Percentiles rank a stretch among this genome's conserved stretches.
Conservation (phyloP, 2,329 filamentous ascomycete genomes). For the Aspergillus sp. region DNA sequence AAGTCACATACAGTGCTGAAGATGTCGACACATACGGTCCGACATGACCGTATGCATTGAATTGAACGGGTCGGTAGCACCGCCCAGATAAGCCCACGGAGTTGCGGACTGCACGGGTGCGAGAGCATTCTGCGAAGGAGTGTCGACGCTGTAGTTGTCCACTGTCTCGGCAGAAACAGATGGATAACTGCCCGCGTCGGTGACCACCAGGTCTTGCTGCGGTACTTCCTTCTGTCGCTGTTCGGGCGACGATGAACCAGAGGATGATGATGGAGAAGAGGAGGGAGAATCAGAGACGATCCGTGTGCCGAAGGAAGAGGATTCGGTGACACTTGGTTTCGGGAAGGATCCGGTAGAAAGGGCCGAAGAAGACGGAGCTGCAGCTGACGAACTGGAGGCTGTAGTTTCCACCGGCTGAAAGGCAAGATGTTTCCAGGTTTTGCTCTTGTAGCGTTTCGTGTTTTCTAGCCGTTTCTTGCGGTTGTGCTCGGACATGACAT, state of each 20-base stretch:
- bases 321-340: conserved; percentile 1
- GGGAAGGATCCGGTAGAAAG: conserved; percentile 4
- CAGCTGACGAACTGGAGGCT: conserved; percentile 18
- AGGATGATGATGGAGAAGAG: neutral
- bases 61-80: conserved; percentile 40
- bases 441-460: conserved; percentile 42
- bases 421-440: conserved; percentile 41
- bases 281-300: neutral
- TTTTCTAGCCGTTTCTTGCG: conserved; percentile 44
- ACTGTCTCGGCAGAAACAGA: conserved; percentile 11
- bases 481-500: conserved; percentile 48
- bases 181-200: conserved; percentile 6
- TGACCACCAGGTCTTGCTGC: conserved; percentile 13
- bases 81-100: conserved; percentile 34
- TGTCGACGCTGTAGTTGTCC: conserved; percentile 20
- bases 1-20: conserved; percentile 36
- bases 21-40: conserved; percentile 40
- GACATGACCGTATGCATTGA: conserved; percentile 39
- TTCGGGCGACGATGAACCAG: conserved; percentile 15
- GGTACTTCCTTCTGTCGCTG: conserved; percentile 18
- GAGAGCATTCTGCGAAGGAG: conserved; percentile 17
- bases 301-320: conserved; percentile 9
- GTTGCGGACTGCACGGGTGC: conserved; percentile 13
- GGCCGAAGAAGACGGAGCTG: conserved; percentile 6
- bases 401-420: conserved; percentile 36